Conservation (phyloP, 2,329 filamentous ascomycete species). For the Xylaria sp. region DNA sequence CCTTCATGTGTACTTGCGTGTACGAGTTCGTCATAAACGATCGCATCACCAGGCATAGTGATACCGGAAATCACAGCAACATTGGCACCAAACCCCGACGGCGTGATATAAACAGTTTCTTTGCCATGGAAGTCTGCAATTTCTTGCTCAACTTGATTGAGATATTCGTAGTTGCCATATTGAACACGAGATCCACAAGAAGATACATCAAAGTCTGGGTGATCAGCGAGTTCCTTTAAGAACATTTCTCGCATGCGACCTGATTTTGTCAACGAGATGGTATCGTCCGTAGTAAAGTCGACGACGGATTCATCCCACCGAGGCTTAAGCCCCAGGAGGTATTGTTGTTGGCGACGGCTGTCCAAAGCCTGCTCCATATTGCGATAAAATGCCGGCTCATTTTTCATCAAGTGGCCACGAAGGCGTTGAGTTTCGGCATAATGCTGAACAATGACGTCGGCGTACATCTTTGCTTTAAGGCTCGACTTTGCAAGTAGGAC, state of each 20-base stretch:
- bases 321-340: neutral
- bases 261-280: conserved; percentile 61
- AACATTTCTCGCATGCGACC: conserved; percentile 51
- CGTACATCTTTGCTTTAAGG: no score
- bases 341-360: no score
- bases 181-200: conserved; percentile 66
- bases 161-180: conserved; percentile 67
- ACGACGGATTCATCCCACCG: neutral
- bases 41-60: conserved; percentile 57
- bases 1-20: conserved; percentile 72
- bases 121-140: conserved; percentile 67
- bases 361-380: no score
- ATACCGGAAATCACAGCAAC: conserved; percentile 55
- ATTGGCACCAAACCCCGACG: conserved; percentile 64
- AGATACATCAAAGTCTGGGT: conserved; percentile 47
- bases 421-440: no score
- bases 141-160: conserved; percentile 57
- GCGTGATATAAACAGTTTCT: conserved; percentile 62
- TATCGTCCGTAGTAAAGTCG: conserved; percentile 71
- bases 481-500: no score
- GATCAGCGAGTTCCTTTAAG: conserved; percentile 48
- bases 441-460: no score
- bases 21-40: conserved; percentile 69
- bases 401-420: no score
- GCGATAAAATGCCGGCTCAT: no score